A percentile compares a stretch with the other conserved stretches of the same genome.
Conservation (phyloP, 768 basidiomycete species). For the Tulasnella sp. region DNA sequence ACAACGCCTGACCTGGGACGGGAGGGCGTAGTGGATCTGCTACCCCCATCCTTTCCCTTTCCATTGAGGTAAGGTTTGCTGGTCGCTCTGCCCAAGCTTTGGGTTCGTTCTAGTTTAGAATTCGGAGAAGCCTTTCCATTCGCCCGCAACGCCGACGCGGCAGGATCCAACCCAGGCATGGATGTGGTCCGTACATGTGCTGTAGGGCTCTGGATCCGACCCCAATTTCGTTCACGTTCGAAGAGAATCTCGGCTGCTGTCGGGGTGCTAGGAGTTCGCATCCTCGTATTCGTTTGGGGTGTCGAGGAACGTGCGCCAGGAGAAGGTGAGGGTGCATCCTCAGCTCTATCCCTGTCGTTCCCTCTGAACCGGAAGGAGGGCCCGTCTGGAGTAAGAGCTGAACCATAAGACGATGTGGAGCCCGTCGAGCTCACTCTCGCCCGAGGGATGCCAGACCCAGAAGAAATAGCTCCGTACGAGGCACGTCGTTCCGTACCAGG, state of each 20-base stretch:
- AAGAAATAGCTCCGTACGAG: not conserved
- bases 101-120: no score
- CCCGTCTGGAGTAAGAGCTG: not conserved
- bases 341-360: not conserved
- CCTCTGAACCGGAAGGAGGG: not conserved
- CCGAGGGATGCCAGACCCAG: not conserved
- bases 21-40: no score
- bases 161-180: not conserved
- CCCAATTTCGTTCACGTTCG: slow-evolving; percentile 6
- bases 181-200: not conserved
- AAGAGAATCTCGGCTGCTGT: slow-evolving; percentile 3
- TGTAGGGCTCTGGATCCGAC: not conserved
- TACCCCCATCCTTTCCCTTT: no score
- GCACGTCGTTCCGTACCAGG: not conserved
- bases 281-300: not conserved
- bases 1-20: no score
- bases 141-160: not conserved
- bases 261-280: not conserved
- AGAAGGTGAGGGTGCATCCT: not conserved
- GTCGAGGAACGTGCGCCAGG: not conserved
- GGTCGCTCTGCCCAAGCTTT: no score
- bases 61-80: no score
- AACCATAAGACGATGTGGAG: not conserved
- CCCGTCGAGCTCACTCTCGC: not conserved
- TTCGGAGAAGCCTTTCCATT: no score